These are phyloP conservation scores for Rosa rugosa DNA, from an alignment of 306 rosid species.

Conservation along the genomic window DNA sequence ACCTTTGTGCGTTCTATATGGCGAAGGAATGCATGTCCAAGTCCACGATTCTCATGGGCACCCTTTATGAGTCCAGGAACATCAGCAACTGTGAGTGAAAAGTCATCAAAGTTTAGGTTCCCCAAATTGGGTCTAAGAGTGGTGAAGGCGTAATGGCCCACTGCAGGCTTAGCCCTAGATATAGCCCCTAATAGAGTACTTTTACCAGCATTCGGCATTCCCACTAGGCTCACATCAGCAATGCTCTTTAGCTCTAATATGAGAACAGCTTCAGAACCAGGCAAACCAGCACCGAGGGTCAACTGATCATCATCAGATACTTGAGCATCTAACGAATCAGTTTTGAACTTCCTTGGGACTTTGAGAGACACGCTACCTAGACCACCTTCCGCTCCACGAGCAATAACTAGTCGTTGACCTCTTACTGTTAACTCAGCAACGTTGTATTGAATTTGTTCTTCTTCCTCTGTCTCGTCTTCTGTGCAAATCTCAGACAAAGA, in stretches of 20 bases:
- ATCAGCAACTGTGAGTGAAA: slow-evolving; percentile 85
- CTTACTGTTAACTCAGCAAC: slow-evolving; percentile 78
- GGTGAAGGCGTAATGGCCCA: slow-evolving; percentile 90
- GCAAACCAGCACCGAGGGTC: slow-evolving; percentile 45
- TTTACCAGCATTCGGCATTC: slow-evolving; percentile 99
- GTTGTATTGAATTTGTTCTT: slow-evolving; percentile 51
- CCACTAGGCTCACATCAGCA: slow-evolving; percentile 92
- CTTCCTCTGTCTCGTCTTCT: slow-evolving; percentile 35
- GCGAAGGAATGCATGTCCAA: slow-evolving; percentile 86
- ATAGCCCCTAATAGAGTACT: slow-evolving; percentile 90
- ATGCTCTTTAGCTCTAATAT: slow-evolving; percentile 88
- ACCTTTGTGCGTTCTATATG: slow-evolving; percentile 93
- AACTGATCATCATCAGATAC: slow-evolving; percentile 41
- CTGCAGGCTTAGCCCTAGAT: slow-evolving; percentile 78
- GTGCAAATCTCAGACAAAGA: slow-evolving; percentile 34
- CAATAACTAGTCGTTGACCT: slow-evolving; percentile 65
- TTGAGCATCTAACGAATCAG: slow-evolving; percentile 17
- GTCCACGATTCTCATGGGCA: slow-evolving; percentile 85
- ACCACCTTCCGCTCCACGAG: slow-evolving; percentile 87
- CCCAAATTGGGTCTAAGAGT: slow-evolving; percentile 92
- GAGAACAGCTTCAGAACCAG: slow-evolving; percentile 68
- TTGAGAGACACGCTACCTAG: slow-evolving; percentile 52
- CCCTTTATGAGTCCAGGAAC: slow-evolving; percentile 95
- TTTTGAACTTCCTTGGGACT: slow-evolving; percentile 43
- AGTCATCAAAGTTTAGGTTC: slow-evolving; percentile 76